phyloP scores from a whole-genome alignment of 805 yeast genomes.

The Barnettozyma populi region DNA sequence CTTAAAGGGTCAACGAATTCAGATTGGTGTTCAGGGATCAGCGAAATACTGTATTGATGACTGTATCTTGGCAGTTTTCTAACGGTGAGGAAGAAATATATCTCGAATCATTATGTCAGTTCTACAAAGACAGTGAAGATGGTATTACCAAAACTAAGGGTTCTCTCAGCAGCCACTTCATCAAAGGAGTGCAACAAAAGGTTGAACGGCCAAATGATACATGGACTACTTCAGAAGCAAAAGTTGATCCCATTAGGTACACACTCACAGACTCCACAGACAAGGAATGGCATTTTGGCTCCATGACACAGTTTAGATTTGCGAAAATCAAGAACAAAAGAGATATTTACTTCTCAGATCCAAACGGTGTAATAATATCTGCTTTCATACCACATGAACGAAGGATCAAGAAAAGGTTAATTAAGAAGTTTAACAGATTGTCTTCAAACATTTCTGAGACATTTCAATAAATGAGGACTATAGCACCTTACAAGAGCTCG shows the following conservation, averaged over 20 bases:
- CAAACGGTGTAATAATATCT: conserved; percentile 28
- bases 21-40: conserved; percentile 26
- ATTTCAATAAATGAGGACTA: conserved; percentile 3
- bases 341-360: conserved; percentile 26
- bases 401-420: conserved; percentile 34
- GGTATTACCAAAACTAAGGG: not conserved
- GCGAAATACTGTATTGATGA: conserved; percentile 13
- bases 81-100: conserved; percentile 9
- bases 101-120: conserved; percentile 11
- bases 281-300: conserved; percentile 36
- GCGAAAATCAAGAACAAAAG: conserved; percentile 24
- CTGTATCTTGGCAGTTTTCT: conserved; percentile 11
- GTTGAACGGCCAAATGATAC: conserved; percentile 2
- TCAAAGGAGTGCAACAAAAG: conserved; percentile 4
- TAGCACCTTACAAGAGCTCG: not conserved
- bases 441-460: not conserved
- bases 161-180: not conserved
- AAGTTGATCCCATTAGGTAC: conserved; percentile 24
- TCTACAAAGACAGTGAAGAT: conserved; percentile 13
- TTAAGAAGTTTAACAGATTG: conserved; percentile 24
- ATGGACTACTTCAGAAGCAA: not conserved
- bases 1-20: conserved; percentile 26
- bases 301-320: conserved; percentile 37
- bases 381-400: conserved; percentile 29
- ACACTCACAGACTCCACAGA: conserved; percentile 26